Evolutionary conservation across 2,329 filamentous ascomycete genomes (phyloP), one percentile per base, ranked within the genome.

Genomic region (Microthyrium microscopicum): DNA sequence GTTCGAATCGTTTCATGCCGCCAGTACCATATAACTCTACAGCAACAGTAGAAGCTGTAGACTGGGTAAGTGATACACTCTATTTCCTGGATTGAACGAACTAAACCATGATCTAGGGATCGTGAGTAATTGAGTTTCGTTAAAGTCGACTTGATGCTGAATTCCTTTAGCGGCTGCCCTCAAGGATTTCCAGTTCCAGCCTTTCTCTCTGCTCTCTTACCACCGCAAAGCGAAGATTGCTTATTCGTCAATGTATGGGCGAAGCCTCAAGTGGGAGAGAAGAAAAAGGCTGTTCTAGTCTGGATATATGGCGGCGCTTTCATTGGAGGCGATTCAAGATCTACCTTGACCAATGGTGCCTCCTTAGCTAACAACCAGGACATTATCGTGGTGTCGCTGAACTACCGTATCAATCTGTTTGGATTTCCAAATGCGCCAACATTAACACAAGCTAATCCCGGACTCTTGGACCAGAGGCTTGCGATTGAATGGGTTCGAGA

Each of bases 251-350:
- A 51, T 29, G 43, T 38, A 11, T 50, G 47, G 49, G 42, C 47
- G 2, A 53, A 54, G 33, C 38, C 35, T 1, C 44, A 42, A 11
- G 38, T 42, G 4, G 29, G 41, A 11, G 34, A 43, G 28, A 36
- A 36, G 9, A 38, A 43, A 11, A 51, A 55, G 24, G 50, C 56
- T 2, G 53, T 62, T 5, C 42, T 61, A 20, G n/a, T 33, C 1
- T 78, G 72, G 71, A 68, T 77, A 18, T 68, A 73, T 40, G 17
- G 18, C 26, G 35, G 22, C 7, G 56, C 52, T 4, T 61, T 54
- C 29, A 44, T 47, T 8, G 40, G 46, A 27, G 49, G 54, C n/a
- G 46, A 46, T 21, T 47, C 53, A 3, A 46, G 55, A 29, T 53
- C 44, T 4, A 47, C 54, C 3, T 53, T 53, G 39, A 54, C 53